Percentiles rank a stretch among this genome's conserved stretches.
phyloP scores from a whole-genome alignment of 306 rosid species.

The Prunus mongolica region DNA sequence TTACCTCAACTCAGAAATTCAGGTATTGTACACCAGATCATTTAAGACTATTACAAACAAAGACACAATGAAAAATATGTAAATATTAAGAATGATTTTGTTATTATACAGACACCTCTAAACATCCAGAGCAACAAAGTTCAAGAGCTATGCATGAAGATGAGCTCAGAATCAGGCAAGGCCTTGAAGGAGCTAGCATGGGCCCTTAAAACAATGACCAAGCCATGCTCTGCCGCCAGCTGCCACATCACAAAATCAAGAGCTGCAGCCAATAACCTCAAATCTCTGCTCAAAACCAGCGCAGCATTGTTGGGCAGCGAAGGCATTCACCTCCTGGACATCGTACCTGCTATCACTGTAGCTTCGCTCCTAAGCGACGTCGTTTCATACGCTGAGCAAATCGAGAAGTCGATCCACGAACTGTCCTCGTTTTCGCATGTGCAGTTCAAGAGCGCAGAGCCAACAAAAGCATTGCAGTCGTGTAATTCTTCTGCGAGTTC shows the following conservation, averaged over 20 bases:
- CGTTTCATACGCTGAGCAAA: not conserved
- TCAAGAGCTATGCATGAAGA: slow-evolving; percentile 35
- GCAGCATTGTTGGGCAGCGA: slow-evolving; percentile 5
- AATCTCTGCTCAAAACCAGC: slow-evolving; percentile 11
- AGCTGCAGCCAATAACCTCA: slow-evolving; percentile 22
- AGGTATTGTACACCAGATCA: not conserved
- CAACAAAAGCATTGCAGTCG: not conserved
- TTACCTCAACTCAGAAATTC: slow-evolving; percentile 26
- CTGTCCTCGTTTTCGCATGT: slow-evolving; percentile 11
- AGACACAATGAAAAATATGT: not conserved
- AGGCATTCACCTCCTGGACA: slow-evolving; percentile 22
- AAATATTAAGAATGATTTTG: too few relatives aligned
- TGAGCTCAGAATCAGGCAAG: slow-evolving; percentile 37
- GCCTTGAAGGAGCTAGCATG: slow-evolving; percentile 32
- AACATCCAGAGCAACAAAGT: slow-evolving; percentile 28
- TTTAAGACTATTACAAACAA: not conserved
- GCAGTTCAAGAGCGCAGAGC: slow-evolving; percentile 6
- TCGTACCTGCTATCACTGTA: slow-evolving; percentile 23
- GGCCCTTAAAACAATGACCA: slow-evolving; percentile 27
- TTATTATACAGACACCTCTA: slow-evolving; percentile 13
- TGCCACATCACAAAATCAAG: slow-evolving; percentile 27
- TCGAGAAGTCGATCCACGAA: slow-evolving; percentile 12
- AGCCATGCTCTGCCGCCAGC: slow-evolving; percentile 22
- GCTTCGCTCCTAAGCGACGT: slow-evolving; percentile 15
- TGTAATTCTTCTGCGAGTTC: not conserved